A percentile compares a stretch with the other conserved stretches of the same genome.
phyloP scores from a whole-genome alignment of 805 yeast species.

The Tetrapisispora pingtungensis region DNA sequence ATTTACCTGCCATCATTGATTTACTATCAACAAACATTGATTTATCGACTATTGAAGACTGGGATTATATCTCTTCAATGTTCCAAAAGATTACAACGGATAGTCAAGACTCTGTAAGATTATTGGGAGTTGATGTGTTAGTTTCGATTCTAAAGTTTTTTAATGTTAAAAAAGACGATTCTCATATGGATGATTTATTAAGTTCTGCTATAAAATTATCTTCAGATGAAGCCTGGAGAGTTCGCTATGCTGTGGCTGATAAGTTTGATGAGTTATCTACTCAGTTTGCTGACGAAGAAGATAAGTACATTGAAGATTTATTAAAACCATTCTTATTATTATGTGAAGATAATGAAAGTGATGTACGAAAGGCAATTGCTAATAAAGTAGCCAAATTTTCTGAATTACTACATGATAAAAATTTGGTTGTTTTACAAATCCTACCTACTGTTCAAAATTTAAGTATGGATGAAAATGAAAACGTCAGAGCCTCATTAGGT shows the following conservation, averaged over 20 bases:
- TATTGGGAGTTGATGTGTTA: constrained; percentile 78
- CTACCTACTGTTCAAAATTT: constrained; percentile 76
- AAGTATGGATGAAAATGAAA: constrained; percentile 85
- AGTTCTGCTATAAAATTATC: constrained; percentile 60
- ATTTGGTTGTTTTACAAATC: constrained; percentile 50
- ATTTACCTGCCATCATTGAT: constrained; percentile 66
- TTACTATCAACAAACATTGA: constrained; percentile 41
- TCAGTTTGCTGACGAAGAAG: constrained; percentile 47
- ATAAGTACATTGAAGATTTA: constrained; percentile 40
- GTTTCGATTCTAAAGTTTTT: constrained; percentile 69
- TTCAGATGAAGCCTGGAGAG: constrained; percentile 94
- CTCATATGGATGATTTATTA: constrained; percentile 55
- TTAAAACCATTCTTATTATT: constrained; percentile 56
- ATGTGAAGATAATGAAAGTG: constrained; percentile 90
- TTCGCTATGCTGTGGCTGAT: constrained; percentile 96
- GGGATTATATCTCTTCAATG: constrained; percentile 75
- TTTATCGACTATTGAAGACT: constrained; percentile 45
- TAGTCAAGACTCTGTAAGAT: constrained; percentile 90
- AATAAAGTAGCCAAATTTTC: constrained; percentile 79
- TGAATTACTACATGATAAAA: constrained; percentile 36
- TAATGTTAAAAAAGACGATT: constrained; percentile 44
- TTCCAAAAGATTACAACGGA: constrained; percentile 69
- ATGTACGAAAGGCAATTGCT: constrained; percentile 89
- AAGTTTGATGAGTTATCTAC: constrained; percentile 65
- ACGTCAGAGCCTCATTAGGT: constrained; percentile 88